Conservation (phyloP, 169 alveolate species). For the Plasmodium ovale region DNA sequence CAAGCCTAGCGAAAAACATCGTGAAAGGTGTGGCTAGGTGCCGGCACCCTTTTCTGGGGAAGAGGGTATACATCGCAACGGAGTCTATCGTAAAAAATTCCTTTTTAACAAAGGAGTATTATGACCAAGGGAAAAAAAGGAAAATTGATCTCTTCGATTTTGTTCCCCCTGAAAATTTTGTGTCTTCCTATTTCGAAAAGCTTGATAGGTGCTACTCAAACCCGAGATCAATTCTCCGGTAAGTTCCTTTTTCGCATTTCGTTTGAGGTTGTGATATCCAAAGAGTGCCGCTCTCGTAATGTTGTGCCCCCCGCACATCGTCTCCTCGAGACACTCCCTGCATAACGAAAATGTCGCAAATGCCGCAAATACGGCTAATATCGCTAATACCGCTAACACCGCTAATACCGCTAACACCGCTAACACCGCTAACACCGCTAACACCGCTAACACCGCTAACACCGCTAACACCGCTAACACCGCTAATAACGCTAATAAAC, state of each 20-base stretch:
- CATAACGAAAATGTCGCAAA: too few species aligned
- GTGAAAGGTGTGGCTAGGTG: background rate
- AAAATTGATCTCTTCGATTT: constrained; percentile 80
- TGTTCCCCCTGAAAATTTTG: constrained; percentile 85
- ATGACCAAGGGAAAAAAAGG: constrained; percentile 38
- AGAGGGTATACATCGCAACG: constrained; percentile 34
- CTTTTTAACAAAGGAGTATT: constrained; percentile 66
- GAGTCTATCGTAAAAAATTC: constrained; percentile 57
- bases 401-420: too few species aligned
- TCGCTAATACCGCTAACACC: too few species aligned
- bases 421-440: too few species aligned
- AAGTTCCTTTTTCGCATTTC: background rate
- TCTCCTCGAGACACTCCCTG: too few species aligned
- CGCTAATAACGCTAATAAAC: too few species aligned
- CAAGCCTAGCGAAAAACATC: background rate
- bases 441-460: too few species aligned
- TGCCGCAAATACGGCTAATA: too few species aligned
- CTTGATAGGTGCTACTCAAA: constrained; percentile 84
- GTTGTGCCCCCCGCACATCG: too few species aligned
- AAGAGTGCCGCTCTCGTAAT: too few species aligned
- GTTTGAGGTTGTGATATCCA: too few species aligned
- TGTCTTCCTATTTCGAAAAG: constrained; percentile 81
- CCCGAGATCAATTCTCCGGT: constrained; percentile 87
- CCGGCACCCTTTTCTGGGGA: background rate
- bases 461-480: too few species aligned